A percentile compares a stretch with the other conserved stretches of the same genome.
Conservation (phyloP, 306 rosid species). For the Senna siamea region DNA sequence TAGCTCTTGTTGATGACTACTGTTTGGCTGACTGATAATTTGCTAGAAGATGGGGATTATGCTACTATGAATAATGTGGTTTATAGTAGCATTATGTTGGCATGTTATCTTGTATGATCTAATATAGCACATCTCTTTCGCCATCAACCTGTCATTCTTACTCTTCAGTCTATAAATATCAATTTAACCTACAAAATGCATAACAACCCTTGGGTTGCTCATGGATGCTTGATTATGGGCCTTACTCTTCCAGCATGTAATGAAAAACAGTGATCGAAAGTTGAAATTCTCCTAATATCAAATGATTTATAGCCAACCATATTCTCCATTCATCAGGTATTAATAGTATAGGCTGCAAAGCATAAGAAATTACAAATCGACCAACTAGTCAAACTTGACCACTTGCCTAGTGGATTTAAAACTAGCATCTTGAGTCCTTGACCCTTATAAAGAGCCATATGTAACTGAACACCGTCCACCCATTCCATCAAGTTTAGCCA, state of each 20-base stretch:
- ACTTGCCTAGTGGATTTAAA: background rate
- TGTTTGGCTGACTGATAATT: conserved; percentile 24
- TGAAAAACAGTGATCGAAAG: no score
- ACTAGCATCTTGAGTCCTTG: no score
- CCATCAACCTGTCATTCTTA: background rate
- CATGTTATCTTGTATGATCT: conserved; percentile 31
- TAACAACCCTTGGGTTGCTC: background rate
- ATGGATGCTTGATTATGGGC: no score
- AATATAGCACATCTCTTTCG: background rate
- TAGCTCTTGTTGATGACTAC: conserved; percentile 4
- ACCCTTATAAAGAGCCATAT: no score
- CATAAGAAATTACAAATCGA: background rate
- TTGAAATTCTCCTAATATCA: background rate
- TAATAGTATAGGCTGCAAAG: background rate
- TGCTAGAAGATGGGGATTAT: conserved; percentile 29
- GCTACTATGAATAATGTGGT: conserved; percentile 22
- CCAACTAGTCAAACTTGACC: background rate
- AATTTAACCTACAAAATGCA: conserved; percentile 1
- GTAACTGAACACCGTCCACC: background rate
- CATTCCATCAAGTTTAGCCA: background rate
- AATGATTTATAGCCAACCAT: background rate
- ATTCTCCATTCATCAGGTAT: background rate
- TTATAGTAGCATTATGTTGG: background rate
- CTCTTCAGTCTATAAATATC: background rate
- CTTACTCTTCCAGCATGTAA: no score